Conservation (phyloP, 2,329 filamentous ascomycete genomes). For the Pestalotiopsis sp. region DNA sequence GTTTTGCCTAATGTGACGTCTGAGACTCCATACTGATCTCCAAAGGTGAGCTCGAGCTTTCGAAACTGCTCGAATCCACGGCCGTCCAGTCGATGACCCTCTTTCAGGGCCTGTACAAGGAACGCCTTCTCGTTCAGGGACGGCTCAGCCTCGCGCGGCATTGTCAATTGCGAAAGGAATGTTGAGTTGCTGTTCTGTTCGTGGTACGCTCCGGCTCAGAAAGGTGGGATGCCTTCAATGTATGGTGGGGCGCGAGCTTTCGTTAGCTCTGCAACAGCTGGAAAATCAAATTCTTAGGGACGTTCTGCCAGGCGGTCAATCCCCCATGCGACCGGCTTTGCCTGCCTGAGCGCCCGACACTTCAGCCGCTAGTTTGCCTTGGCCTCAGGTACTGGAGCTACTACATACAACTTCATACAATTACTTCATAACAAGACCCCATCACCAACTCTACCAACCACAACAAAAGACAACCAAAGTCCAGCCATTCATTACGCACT, state of each 20-base stretch:
- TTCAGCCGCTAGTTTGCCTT: not conserved
- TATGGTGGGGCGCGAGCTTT: slow-evolving; percentile 23
- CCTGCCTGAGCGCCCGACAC: slow-evolving; percentile 7
- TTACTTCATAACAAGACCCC: not conserved
- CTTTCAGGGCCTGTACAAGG: slow-evolving; percentile 77
- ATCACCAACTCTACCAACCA: slow-evolving; percentile 9
- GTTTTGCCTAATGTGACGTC: slow-evolving; percentile 91
- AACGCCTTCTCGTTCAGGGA: slow-evolving; percentile 89
- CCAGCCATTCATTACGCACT: not conserved
- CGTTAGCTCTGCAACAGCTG: slow-evolving; percentile 15
- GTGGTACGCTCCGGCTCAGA: slow-evolving; percentile 22
- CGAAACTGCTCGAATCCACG: slow-evolving; percentile 81
- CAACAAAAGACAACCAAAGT: not conserved
- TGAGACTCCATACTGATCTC: slow-evolving; percentile 87
- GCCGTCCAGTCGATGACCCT: slow-evolving; percentile 83
- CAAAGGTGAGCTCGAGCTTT: slow-evolving; percentile 76
- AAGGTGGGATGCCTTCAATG: slow-evolving; percentile 18
- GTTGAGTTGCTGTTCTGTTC: slow-evolving; percentile 13
- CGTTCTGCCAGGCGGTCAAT: slow-evolving; percentile 55
- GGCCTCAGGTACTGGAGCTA: not conserved
- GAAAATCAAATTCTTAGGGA: slow-evolving; percentile 21
- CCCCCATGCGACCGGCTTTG: slow-evolving; percentile 23
- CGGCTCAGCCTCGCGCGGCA: slow-evolving; percentile 92
- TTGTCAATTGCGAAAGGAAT: slow-evolving; percentile 43
- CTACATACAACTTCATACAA: not conserved